Percentiles rank a stretch among this genome's conserved stretches.
These are phyloP conservation scores for Alnus glutinosa DNA, from an alignment of 306 rosid genomes.

Conservation along the genomic window DNA sequence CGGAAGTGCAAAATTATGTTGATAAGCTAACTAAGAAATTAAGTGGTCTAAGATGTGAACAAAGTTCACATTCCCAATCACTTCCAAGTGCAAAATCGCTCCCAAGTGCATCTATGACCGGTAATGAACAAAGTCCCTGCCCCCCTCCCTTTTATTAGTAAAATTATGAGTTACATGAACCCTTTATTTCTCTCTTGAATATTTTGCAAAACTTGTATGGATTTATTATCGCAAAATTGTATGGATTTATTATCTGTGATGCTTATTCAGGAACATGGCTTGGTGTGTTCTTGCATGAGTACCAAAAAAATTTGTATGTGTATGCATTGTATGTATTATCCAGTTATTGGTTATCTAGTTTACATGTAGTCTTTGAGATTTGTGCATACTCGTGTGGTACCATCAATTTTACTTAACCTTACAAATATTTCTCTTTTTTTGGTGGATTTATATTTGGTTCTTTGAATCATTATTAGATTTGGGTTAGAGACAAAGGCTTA, in stretches of 20 bases:
- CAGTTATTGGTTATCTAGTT: too few species aligned
- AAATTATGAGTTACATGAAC: not conserved
- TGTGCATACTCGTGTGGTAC: not conserved
- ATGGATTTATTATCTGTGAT: not conserved
- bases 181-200: not conserved
- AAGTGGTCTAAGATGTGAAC: too few species aligned
- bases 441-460: slow-evolving; percentile 5
- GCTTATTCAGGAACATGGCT: not conserved
- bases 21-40: too few species aligned
- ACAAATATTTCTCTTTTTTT: not conserved
- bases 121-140: too few species aligned
- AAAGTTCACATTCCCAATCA: too few species aligned
- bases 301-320: not conserved
- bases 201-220: not conserved
- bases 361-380: not conserved
- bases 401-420: not conserved
- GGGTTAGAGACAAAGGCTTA: not conserved
- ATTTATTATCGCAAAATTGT: not conserved
- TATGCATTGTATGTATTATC: too few species aligned
- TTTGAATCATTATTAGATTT: not conserved
- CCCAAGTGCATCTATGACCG: too few species aligned
- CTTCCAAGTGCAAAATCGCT: too few species aligned
- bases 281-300: not conserved
- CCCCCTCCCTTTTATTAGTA: not conserved
- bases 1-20: too few species aligned